Conservation (phyloP, 805 yeast genomes). For the Saturnispora zaruensis region DNA sequence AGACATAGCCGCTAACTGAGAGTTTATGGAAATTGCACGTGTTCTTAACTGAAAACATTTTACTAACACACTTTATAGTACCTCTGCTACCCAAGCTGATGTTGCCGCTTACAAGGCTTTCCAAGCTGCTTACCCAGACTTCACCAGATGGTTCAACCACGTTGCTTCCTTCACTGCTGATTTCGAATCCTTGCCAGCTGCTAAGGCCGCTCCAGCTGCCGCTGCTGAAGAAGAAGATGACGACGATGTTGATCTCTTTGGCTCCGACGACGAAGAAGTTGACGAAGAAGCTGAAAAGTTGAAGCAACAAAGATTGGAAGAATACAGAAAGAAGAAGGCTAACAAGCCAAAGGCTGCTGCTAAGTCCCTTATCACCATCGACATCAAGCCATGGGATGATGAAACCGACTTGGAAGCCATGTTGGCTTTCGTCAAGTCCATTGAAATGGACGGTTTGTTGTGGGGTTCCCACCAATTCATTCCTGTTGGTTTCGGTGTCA, state of each 20-base stretch:
- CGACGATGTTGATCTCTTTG: constrained; percentile 87
- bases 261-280: constrained; percentile 88
- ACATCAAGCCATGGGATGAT: constrained; percentile 99
- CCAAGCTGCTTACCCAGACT: constrained; percentile 86
- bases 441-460: constrained; percentile 84
- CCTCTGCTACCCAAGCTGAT: constrained; percentile 92
- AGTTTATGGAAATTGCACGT: not conserved
- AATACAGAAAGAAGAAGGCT: constrained; percentile 95
- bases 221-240: constrained; percentile 77
- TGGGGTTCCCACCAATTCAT: constrained; percentile 98
- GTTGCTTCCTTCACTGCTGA: constrained; percentile 87
- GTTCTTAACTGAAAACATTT: not conserved
- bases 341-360: constrained; percentile 98
- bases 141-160: constrained; percentile 98
- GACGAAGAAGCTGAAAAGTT: constrained; percentile 96
- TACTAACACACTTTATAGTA: constrained; percentile 34
- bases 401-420: constrained; percentile 92
- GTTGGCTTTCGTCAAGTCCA: constrained; percentile 75
- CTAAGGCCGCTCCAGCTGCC: constrained; percentile 48
- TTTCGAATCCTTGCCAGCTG: constrained; percentile 77
- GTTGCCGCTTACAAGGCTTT: constrained; percentile 90
- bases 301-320: constrained; percentile 97
- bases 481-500: constrained; percentile 99
- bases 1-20: constrained; percentile 21
- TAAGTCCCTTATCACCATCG: constrained; percentile 92